Evolutionary conservation across 2,329 filamentous ascomycete genomes (phyloP), one percentile per base, ranked within the genome.

Genomic region (Berkeleyomyces rouxiae): DNA sequence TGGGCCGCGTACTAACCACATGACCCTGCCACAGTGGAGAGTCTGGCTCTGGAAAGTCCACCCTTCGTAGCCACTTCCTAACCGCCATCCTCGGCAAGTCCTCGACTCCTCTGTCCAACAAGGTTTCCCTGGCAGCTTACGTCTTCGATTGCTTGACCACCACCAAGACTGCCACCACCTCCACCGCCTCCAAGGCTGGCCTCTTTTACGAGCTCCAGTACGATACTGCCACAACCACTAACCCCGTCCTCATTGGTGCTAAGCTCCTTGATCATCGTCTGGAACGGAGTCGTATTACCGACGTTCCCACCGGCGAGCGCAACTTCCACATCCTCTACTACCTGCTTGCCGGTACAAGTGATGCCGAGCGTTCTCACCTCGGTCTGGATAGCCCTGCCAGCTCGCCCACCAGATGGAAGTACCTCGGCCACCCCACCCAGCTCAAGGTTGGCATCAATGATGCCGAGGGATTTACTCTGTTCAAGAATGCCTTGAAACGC

Each of bases 321-420:
- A 97, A 93, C 72, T 97, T 96, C 72, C 93, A 99, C 73, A 82
- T 95, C 36, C 78, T 99, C 7, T 99, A 99, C 77, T 99, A 99
- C 72, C 82, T 99, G 3, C 77, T 99, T 39, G 87, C 92, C 0
- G 93, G 93, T 63, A 97, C 93, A 10, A 96, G 90, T 69, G 79
- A 83, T 3, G 89, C 90, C 3, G 93, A 99, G 72, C 96, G 92
- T 77, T 73, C 85, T 10, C 93, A 99, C 78, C 77, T 99, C 3
- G 81, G 82, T 10, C 77, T 84, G 31, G 81, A 84, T 37, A 75
- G 76, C 31, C 72, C 77, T 2, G 71, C 75, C 4, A 74, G 73
- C 4, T 71, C 77, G 3, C 83, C 86, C 69, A 95, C 90, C 75
- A 81, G 93, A 74, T 99, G 93, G 93, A 88, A 90, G 71, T 99